A percentile compares a stretch with the other conserved stretches of the same genome.
These are phyloP conservation scores for Botryosphaeria dothidea DNA, from an alignment of 2,329 filamentous ascomycete genomes.

Conservation along the genomic window DNA sequence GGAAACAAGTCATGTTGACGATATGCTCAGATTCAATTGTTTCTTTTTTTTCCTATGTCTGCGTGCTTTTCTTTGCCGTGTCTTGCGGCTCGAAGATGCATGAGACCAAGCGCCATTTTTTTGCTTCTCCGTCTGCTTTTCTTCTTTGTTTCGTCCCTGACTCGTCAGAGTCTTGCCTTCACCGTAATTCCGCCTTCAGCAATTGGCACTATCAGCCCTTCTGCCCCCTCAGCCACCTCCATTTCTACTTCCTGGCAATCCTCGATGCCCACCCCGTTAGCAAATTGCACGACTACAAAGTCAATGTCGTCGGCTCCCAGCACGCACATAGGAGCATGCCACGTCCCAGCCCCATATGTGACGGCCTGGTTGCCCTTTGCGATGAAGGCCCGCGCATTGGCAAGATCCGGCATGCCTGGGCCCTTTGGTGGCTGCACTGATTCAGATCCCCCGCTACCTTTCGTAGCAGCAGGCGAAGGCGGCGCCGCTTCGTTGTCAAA, in stretches of 20 bases:
- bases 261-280: slow-evolving; percentile 77
- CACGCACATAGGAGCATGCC: slow-evolving; percentile 96
- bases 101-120: too few species aligned
- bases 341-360: slow-evolving; percentile 88
- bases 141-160: not conserved
- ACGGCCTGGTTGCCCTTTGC: slow-evolving; percentile 79
- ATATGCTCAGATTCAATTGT: too few species aligned
- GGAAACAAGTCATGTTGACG: not conserved
- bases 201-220: slow-evolving; percentile 36
- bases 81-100: too few species aligned
- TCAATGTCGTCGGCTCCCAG: slow-evolving; percentile 71
- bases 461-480: slow-evolving; percentile 32
- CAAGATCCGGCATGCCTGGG: slow-evolving; percentile 71
- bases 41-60: too few species aligned
- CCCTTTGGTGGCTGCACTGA: slow-evolving; percentile 36
- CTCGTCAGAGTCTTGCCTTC: slow-evolving; percentile 11
- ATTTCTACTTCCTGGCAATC: slow-evolving; percentile 80
- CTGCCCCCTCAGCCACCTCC: slow-evolving; percentile 31
- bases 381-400: slow-evolving; percentile 72
- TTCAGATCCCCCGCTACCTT: slow-evolving; percentile 21
- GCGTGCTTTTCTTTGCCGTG: too few species aligned
- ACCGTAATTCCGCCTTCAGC: slow-evolving; percentile 27
- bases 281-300: slow-evolving; percentile 88
- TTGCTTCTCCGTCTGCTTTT: not conserved
- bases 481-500: slow-evolving; percentile 54